Conservation (phyloP, 805 yeast genomes). For the Kluyveromyces wickerhamii region DNA sequence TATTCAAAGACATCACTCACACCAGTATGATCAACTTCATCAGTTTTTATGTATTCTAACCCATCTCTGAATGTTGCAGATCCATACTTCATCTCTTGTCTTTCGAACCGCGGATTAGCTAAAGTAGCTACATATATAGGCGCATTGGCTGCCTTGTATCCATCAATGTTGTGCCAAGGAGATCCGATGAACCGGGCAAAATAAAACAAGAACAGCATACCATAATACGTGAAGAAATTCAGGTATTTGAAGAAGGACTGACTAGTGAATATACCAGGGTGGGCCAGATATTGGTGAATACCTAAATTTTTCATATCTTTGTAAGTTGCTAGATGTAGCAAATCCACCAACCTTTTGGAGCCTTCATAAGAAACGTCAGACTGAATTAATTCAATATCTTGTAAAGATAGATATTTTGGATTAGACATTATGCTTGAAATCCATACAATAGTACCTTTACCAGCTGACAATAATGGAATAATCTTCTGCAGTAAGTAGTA, state of each 20-base stretch:
- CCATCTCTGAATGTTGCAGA: constrained; percentile 66
- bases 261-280: constrained; percentile 91
- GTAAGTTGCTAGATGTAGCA: constrained; percentile 69
- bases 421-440: constrained; percentile 76
- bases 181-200: constrained; percentile 77
- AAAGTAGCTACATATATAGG: constrained; percentile 58
- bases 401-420: constrained; percentile 61
- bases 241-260: constrained; percentile 70
- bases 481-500: constrained; percentile 72
- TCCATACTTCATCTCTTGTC: constrained; percentile 55
- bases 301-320: constrained; percentile 41
- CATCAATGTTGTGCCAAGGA: constrained; percentile 81
- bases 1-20: constrained; percentile 59
- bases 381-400: constrained; percentile 65
- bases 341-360: constrained; percentile 79
- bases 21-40: constrained; percentile 56
- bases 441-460: constrained; percentile 72
- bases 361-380: constrained; percentile 78
- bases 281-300: constrained; percentile 68
- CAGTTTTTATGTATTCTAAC: constrained; percentile 47
- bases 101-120: constrained; percentile 40
- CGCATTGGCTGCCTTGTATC: constrained; percentile 86
- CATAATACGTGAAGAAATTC: constrained; percentile 71
- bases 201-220: constrained; percentile 80
- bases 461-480: constrained; percentile 40